These are phyloP conservation scores for Quercus suber DNA, from an alignment of 306 rosid species.

Conservation along the genomic window DNA sequence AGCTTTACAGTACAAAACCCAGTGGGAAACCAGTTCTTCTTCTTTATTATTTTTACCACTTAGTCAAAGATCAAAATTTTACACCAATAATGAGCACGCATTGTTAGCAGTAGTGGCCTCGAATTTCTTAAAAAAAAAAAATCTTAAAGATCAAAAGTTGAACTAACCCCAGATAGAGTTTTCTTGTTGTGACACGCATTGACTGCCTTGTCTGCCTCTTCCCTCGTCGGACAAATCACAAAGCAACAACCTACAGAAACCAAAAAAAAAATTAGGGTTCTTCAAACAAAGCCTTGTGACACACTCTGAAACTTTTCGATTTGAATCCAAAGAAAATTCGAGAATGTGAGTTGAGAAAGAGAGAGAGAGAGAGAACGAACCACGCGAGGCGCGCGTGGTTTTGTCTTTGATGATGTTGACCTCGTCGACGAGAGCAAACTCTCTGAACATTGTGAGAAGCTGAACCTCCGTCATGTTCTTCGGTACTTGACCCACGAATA, in stretches of 20 bases:
- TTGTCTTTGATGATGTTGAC: constrained; percentile 99
- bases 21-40: not conserved
- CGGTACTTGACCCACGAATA: constrained; percentile 98
- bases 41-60: too few species aligned
- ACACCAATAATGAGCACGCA: not conserved
- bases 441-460: constrained; percentile 83
- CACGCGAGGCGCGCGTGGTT: constrained; percentile 87
- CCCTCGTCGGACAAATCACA: constrained; percentile 83
- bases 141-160: constrained; percentile 2
- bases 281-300: not conserved
- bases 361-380: constrained; percentile 24
- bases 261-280: constrained; percentile 35
- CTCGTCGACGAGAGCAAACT: constrained; percentile 84
- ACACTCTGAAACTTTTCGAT: constrained; percentile 10
- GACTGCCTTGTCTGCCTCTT: constrained; percentile 97
- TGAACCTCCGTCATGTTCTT: constrained; percentile 90
- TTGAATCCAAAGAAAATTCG: constrained; percentile 2
- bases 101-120: not conserved
- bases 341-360: constrained; percentile 6
- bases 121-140: not conserved
- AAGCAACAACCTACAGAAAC: constrained; percentile 78
- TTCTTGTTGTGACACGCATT: constrained; percentile 92
- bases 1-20: not conserved
- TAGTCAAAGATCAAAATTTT: not conserved
- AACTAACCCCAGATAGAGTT: constrained; percentile 84